Base-by-base conservation (phyloP, 2,329 filamentous ascomycete genomes). In the Aspergillus sp. region DNA sequence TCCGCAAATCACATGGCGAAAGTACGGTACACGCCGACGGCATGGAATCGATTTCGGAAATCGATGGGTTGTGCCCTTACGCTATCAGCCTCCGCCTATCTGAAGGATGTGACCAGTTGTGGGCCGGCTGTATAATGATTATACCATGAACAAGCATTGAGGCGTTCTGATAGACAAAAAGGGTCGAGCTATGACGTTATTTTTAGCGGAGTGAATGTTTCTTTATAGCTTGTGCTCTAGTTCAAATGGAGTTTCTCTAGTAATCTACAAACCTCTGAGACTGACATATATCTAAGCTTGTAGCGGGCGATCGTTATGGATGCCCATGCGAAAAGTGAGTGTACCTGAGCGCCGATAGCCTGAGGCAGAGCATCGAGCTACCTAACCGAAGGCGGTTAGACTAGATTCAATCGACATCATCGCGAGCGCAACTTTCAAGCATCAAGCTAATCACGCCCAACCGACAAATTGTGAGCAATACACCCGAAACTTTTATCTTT, bases 31-130 rank as follows among this genome's bases (percentile, higher is more conserved):
- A 4, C 89, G 91, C 73, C 87, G 92, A 54, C 87, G 93, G 22
- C 89, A 91, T 66, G 93, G 93, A 0, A 89, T 97, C 59, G 92
- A 93, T 70, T 98, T 97, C 81, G 92, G 92, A 25, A 88, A 89
- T 62, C 87, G 89, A 66, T 98, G 94, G 94, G 88, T 95, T 64
- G 83, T 96, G 15, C 87, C 89, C 69, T 85, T 95, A 77, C 75
- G 78, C 53, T 85, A 76, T 67, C 76, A 77, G 45, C 63, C 73
- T 3, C 53, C 70, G 51, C 57, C 69, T 23, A 65, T 68, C 22
- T 77, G 62, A 71, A 22, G n/a, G 57, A 34, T 17, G 45, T 48
- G 41, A 4, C 25, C 25, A 31, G 23, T 47, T 7, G 6, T 30
- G 4, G 22, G 31, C 41, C 49, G 50, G 61, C 50, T 62, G 45